A percentile compares a stretch with the other conserved stretches of the same genome.
phyloP scores from a whole-genome alignment of 306 rosid species.

The Neltuma alba region DNA sequence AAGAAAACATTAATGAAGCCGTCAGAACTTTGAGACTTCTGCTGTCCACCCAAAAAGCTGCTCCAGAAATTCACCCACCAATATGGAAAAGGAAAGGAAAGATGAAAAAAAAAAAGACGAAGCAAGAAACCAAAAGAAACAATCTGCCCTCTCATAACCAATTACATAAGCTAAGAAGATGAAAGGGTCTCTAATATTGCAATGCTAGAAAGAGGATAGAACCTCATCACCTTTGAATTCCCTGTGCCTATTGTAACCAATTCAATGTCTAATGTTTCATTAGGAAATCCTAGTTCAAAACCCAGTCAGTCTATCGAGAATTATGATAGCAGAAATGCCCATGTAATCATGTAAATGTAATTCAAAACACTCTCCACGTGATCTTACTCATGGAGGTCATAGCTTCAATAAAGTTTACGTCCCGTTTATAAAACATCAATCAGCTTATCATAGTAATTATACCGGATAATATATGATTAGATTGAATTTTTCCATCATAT shows the following conservation, averaged over 20 bases:
- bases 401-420: background rate
- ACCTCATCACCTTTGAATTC: background rate
- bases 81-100: background rate
- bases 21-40: background rate
- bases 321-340: background rate
- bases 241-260: background rate
- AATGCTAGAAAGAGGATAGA: background rate
- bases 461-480: background rate
- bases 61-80: background rate
- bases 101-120: no score
- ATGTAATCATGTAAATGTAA: background rate
- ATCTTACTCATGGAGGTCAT: background rate
- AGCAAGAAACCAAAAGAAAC: background rate
- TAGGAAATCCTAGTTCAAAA: background rate
- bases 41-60: background rate
- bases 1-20: background rate
- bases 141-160: background rate
- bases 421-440: background rate
- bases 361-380: background rate
- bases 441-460: background rate
- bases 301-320: background rate
- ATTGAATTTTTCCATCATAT: conserved; percentile 9
- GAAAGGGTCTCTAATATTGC: background rate
- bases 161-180: background rate
- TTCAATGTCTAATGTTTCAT: background rate